phyloP scores from a whole-genome alignment of 331 rosid genomes.

The Quercus lobata region DNA sequence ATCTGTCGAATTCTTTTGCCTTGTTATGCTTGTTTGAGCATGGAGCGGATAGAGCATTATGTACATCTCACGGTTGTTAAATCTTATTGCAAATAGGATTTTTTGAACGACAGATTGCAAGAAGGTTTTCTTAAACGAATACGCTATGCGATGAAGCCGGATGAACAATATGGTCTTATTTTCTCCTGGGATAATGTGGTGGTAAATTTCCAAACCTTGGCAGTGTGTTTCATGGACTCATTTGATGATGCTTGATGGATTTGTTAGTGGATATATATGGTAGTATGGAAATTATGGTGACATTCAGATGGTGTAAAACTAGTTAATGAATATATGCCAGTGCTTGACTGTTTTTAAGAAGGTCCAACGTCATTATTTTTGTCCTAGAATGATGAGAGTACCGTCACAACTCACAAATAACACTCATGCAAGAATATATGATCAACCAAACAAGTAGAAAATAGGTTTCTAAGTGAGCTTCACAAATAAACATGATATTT shows the following conservation, averaged over 20 bases:
- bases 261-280: not conserved
- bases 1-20: not conserved
- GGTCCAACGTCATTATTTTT: not conserved
- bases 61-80: constrained; percentile 23
- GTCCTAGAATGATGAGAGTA: constrained; percentile 10
- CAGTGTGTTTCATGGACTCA: constrained; percentile 1
- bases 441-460: not conserved
- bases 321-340: not conserved
- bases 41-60: not conserved
- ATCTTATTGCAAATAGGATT: constrained; percentile 64
- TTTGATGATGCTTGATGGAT: not conserved
- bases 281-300: not conserved
- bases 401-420: not conserved
- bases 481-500: not conserved
- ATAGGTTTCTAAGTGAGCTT: not conserved
- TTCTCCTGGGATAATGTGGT: constrained; percentile 97
- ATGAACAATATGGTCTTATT: constrained; percentile 96
- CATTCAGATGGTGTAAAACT: not conserved
- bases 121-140: constrained; percentile 91
- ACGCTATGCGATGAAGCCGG: constrained; percentile 98
- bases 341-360: constrained; percentile 1
- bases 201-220: constrained; percentile 47
- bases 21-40: constrained; percentile 8
- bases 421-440: not conserved
- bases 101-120: constrained; percentile 88